Evolutionary conservation across 2,329 filamentous ascomycete genomes (phyloP), one percentile per base, ranked within the genome.

Genomic region (Rutstroemia sydowiana): DNA sequence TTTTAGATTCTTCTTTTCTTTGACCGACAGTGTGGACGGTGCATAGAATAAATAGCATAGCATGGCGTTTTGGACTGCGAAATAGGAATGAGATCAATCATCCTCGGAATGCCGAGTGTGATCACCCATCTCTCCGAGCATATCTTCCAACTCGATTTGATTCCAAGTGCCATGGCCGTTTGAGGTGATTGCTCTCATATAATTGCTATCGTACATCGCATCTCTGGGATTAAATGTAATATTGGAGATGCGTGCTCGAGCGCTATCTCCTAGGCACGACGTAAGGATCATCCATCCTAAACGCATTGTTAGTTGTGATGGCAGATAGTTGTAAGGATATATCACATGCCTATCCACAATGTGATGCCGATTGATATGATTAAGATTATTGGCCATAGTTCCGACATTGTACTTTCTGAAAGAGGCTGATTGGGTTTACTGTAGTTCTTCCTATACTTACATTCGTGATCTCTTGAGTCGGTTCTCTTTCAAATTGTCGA

Each of bases 141-240:
- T 65, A 45, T 66, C 61, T 8, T 62, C 57, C 64, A 66, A 63
- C 40, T 66, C 63, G 45, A 66, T 59, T 50, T 66, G 64, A 48
- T 66, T 68, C 66, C 65, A 68, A 30, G 58, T 61, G 46, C 63
- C 65, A 34, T 66, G 62, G 36, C 58, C 65, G 53, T 53, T 62
- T 36, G 58, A 66, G 32, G 61, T 65, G 44, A 63, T 57, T n/a
- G 57, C 62, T 44, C 58, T 57, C 18, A 67, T 48, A 44, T 66
- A 66, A 39, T 64, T 66, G 28, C 57, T 54, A 37, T 66, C 64
- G 45, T 63, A 68, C 10, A 63, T 41, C 23, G 63, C 61, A 46
- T 58, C 56, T 3, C 64, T 59, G 26, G 62, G 62, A 53, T 63
- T 59, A 8, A 63, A 53, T 9, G 54, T 51, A 21, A 54, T 53